phyloP scores from a whole-genome alignment of 1,284 basidiomycete species.

The Malassezia yamatoensis region DNA sequence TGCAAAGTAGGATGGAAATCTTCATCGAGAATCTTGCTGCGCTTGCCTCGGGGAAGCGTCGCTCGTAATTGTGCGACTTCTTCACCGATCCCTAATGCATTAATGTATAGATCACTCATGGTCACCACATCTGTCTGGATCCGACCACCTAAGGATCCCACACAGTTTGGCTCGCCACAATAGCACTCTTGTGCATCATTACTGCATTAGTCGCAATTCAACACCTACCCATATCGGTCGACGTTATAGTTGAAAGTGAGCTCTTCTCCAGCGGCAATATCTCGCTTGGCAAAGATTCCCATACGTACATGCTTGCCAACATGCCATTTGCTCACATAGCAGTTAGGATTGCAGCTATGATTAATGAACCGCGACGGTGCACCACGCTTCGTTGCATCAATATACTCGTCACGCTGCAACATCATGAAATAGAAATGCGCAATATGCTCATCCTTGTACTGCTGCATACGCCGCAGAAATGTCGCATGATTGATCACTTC shows the following conservation, averaged over 20 bases:
- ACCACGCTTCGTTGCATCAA: constrained; percentile 94
- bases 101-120: constrained; percentile 89
- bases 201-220: constrained; percentile 41
- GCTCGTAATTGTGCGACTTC: constrained; percentile 68
- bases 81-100: constrained; percentile 89
- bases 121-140: constrained; percentile 88
- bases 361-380: constrained; percentile 95
- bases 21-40: constrained; percentile 80
- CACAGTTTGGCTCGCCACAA: constrained; percentile 90
- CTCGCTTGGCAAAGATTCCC: constrained; percentile 90
- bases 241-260: constrained; percentile 99
- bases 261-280: constrained; percentile 74
- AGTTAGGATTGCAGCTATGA: constrained; percentile 95
- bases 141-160: constrained; percentile 92
- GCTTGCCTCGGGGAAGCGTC: constrained; percentile 82
- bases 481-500: constrained; percentile 81
- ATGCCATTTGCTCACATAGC: constrained; percentile 98
- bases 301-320: constrained; percentile 82
- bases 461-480: constrained; percentile 86
- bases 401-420: constrained; percentile 96
- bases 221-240: constrained; percentile 66
- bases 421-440: constrained; percentile 99
- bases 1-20: constrained; percentile 67
- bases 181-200: constrained; percentile 91
- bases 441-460: constrained; percentile 85